phyloP scores from a whole-genome alignment of 164 flowering plant species.

The Tinospora cordifolia region DNA sequence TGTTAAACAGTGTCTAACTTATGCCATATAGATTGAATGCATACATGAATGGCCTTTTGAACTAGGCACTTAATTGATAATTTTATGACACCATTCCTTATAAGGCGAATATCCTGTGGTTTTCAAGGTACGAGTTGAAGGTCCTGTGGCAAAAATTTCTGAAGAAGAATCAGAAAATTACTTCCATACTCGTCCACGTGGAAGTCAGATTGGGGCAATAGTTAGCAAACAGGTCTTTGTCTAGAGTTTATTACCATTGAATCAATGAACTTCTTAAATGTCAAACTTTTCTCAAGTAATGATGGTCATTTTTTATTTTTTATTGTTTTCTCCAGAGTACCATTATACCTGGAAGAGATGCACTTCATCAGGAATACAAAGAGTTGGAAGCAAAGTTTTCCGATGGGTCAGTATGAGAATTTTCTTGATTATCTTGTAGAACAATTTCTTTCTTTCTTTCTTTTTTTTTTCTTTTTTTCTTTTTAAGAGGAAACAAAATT shows the following conservation, averaged over 20 bases:
- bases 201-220: slow-evolving; percentile 87
- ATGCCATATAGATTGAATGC: not conserved
- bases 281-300: not conserved
- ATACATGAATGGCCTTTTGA: not conserved
- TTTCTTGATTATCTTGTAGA: not conserved
- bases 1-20: not conserved
- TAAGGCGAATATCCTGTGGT: not conserved
- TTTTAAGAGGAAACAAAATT: no score
- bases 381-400: slow-evolving; percentile 64
- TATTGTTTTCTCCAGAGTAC: slow-evolving; percentile 45
- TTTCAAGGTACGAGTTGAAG: slow-evolving; percentile 83
- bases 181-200: slow-evolving; percentile 89
- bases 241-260: not conserved
- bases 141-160: slow-evolving; percentile 70
- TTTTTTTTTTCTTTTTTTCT: not conserved
- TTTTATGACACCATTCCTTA: not conserved
- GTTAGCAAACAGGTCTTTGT: slow-evolving; percentile 68
- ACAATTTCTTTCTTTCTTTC: not conserved
- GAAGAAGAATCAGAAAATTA: slow-evolving; percentile 83
- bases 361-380: slow-evolving; percentile 51
- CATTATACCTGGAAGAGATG: slow-evolving; percentile 66
- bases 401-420: slow-evolving; percentile 51
- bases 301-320: not conserved
- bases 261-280: not conserved
- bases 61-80: not conserved